Evolutionary conservation across 2,329 filamentous ascomycete genomes (phyloP), one percentile per base, ranked within the genome.

Genomic region (Daldinia sp.): DNA sequence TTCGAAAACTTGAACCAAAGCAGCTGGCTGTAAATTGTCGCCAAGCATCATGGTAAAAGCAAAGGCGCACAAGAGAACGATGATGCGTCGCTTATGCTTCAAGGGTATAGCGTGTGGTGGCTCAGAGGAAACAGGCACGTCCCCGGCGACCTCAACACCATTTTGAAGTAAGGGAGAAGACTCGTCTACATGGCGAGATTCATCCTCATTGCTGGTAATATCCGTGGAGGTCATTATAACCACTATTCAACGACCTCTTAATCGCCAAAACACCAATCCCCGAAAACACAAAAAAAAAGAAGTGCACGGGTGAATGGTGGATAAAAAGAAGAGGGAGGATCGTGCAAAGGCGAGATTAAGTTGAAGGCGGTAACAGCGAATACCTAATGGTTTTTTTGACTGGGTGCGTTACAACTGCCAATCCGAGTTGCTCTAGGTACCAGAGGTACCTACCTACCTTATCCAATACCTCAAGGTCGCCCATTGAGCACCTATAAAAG

Each of bases 21-120:
- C 44, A 13, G 44, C 44, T 28, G 44, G 44, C 44, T 48, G 44
- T 28, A 48, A 28, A 48, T 48, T 48, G 12, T 48, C 44, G 23
- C 44, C 44, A 26, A 48, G 44, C 44, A 48, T 48, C 44, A 48
- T 48, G 44, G 44, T 48, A 28, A 48, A 48, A 13, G 44, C 44
- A 28, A 48, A 48, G 12, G 44, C 44, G 13, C 44, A 48, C 12
- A 48, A 5, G 44, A 48, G 44, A 5, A 48, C 13, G 44, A 48
- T 48, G 13, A 48, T 48, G 20, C 20, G 20, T 23, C 20, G 44
- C 23, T 48, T 48, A 26, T 48, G 44, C 44, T 23, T 48, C 28
- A 48, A 6, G 2, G 44, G 44, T 6, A 48, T 20, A 33, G n/a
- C 2, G n/a, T 26, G 18, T 3, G 23, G 23, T 28, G 4, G 23